Conservation (phyloP, 495 filamentous ascomycete species). For the Penicillium roqueforti region DNA sequence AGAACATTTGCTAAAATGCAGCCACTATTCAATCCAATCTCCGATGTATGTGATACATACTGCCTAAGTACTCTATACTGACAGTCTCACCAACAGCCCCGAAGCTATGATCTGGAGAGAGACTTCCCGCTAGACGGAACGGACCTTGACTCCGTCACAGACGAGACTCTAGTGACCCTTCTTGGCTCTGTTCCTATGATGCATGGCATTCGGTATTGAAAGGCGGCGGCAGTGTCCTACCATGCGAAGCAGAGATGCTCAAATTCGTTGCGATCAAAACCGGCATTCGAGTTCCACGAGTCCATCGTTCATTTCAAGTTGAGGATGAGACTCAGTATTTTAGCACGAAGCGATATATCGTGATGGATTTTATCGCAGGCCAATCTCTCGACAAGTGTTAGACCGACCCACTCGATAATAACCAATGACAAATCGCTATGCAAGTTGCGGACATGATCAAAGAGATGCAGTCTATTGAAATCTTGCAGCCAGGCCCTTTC, state of each 20-base stretch:
- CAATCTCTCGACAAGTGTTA: constrained; percentile 25
- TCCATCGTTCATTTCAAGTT: constrained; percentile 20
- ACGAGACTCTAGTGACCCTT: constrained; percentile 16
- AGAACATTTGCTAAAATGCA: background rate
- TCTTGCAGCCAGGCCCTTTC: constrained; percentile 23
- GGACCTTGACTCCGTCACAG: constrained; percentile 10
- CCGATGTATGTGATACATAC: background rate
- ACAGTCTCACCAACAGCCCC: constrained; percentile 3
- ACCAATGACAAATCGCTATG: constrained; percentile 14
- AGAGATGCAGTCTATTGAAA: constrained; percentile 20
- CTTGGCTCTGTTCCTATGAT: constrained; percentile 16
- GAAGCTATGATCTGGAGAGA: constrained; percentile 2
- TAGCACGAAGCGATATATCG: constrained; percentile 26
- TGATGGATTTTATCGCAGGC: constrained; percentile 34
- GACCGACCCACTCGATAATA: constrained; percentile 12
- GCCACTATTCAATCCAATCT: background rate
- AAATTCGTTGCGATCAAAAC: constrained; percentile 13
- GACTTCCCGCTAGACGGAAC: constrained; percentile 10
- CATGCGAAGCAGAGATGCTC: constrained; percentile 18
- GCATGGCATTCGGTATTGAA: constrained; percentile 15
- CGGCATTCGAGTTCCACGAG: constrained; percentile 15
- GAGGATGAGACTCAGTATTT: constrained; percentile 22
- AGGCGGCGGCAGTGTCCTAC: constrained; percentile 16
- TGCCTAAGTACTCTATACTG: constrained; percentile 5
- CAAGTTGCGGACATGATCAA: constrained; percentile 24